Conservation (phyloP, 176 grass and related monocot genomes). For the Eremochloa ophiuroides region DNA sequence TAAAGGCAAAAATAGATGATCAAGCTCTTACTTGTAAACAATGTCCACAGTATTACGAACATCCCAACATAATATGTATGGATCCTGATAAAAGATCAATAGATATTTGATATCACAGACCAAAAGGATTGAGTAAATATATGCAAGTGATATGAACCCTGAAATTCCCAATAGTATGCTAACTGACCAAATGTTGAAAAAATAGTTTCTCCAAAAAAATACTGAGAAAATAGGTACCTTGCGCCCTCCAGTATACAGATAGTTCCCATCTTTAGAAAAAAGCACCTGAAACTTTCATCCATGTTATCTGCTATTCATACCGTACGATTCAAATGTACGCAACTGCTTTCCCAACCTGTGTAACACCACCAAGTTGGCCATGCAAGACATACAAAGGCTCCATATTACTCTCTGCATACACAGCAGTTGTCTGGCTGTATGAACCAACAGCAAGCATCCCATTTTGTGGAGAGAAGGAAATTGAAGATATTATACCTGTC, state of each 20-base stretch:
- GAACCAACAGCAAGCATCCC: conserved; percentile 96
- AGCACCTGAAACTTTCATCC: conserved; percentile 54
- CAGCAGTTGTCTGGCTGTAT: conserved; percentile 80
- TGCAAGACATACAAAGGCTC: conserved; percentile 86
- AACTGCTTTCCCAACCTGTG: conserved; percentile 57
- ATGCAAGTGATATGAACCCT: conserved; percentile 6
- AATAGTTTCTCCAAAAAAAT: no score
- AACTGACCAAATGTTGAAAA: conserved; percentile 7
- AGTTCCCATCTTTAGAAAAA: conserved; percentile 96
- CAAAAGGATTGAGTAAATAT: background rate
- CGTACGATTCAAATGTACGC: background rate
- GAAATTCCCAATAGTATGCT: background rate
- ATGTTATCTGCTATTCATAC: conserved; percentile 8
- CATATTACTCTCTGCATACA: conserved; percentile 84
- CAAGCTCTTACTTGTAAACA: conserved; percentile 87
- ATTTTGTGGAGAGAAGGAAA: conserved; percentile 73
- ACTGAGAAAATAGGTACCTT: conserved; percentile 63
- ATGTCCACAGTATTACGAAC: conserved; percentile 79
- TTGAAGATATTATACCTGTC: conserved; percentile 83
- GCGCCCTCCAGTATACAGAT: conserved; percentile 89
- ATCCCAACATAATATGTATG: conserved; percentile 99
- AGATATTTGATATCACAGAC: background rate
- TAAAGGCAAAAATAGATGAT: background rate
- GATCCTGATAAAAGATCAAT: conserved; percentile 62
- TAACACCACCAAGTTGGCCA: conserved; percentile 85